Percentiles rank a stretch among this genome's conserved stretches.
Conservation (phyloP, 148 eudicot genomes). For the Vaccinium myrtillus region DNA sequence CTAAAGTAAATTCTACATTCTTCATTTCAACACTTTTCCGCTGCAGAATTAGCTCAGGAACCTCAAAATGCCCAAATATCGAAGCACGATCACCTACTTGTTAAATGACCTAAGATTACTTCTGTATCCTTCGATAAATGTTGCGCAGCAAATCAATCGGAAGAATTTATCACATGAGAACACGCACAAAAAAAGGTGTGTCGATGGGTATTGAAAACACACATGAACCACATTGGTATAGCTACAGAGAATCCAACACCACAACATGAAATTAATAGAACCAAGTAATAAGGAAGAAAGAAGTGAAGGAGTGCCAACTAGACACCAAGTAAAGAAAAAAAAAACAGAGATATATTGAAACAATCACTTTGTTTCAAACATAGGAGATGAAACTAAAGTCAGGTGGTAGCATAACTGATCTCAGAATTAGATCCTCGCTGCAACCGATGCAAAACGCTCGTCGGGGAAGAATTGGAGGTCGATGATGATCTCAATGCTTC, state of each 20-base stretch:
- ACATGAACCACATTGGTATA: neutral
- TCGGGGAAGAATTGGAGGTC: conserved; percentile 55
- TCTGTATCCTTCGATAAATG: no score
- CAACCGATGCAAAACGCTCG: conserved; percentile 61
- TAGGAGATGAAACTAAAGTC: conserved; percentile 4
- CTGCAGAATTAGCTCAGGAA: no score
- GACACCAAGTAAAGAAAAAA: neutral
- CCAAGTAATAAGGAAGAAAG: neutral
- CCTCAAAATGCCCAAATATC: no score
- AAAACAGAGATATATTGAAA: neutral
- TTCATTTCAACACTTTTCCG: no score
- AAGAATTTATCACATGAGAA: neutral
- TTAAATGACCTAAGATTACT: no score
- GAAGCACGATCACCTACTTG: no score
- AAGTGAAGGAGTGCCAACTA: neutral
- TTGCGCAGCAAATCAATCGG: neutral
- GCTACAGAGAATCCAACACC: neutral
- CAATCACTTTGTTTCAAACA: neutral
- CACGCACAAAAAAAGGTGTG: no score
- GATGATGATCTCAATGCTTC: conserved; percentile 74
- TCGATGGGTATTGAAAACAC: no score
- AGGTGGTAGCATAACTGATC: conserved; percentile 55
- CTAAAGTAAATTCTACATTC: no score
- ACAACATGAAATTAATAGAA: neutral
- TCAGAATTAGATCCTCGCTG: conserved; percentile 25